Evolutionary conservation across 768 basidiomycete species (phyloP), one percentile per base, ranked within the genome.

Genomic region (Leccinum subtestaceum): DNA sequence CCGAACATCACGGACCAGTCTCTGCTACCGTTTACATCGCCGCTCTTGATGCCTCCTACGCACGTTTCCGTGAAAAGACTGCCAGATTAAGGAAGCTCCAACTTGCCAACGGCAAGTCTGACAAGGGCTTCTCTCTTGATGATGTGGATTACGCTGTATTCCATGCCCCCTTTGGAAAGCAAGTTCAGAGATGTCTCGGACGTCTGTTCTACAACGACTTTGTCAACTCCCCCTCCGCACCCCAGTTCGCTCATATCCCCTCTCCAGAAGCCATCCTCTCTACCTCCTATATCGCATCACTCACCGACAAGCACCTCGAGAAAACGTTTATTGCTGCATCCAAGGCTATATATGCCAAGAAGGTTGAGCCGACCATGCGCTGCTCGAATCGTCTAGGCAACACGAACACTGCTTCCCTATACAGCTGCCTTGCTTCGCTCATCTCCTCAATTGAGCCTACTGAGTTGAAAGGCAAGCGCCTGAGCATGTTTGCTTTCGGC

Each of bases 141-240:
- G 83, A 87, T 65, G 83, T 97, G 68, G 96, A 98, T 77, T 98
- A 93, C 72, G 82, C 89, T 63, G 86, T 95, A 67, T 95, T 98
- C 86, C 97, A 99, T 81, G 89, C 88, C 59, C 97, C 97, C 0
- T 99, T 98, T 75, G 96, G 97, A 78, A 99, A 99, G 79, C 91
- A 97, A 72, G 95, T 97, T 55, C 91, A 97, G 74, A 99, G 98
- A 78, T 95, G 93, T 47, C 89, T 96, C 72, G 96, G 92, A 38
- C 91, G 97, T 58, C 79, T 98, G 71, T 79, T 88, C 69, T 95
- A 84, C 80, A 91, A 95, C 74, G 97, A 99, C 78, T 99, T 95
- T 81, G 78, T 95, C 67, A 75, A 85, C 61, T 81, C 85, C 72
- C 92, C 97, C 32, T 76, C 80, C 8, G 78, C 81, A 38, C 77